Percentiles rank a stretch among this genome's conserved stretches.
phyloP scores from a whole-genome alignment of 768 basidiomycete species.

The Lentinula lateritia region DNA sequence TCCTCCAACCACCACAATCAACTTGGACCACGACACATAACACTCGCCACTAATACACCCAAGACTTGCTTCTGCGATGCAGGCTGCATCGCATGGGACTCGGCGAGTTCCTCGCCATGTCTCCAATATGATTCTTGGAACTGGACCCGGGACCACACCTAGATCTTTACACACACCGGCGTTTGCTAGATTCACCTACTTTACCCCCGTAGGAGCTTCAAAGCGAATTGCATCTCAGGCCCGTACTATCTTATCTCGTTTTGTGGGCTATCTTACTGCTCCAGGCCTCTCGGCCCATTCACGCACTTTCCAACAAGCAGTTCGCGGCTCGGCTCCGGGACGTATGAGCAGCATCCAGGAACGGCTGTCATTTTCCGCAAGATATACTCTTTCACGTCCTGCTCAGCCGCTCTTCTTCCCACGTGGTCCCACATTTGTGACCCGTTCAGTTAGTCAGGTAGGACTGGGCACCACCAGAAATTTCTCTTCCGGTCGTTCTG shows the following conservation, averaged over 20 bases:
- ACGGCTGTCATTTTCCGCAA: conserved; percentile 51
- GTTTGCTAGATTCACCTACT: conserved; percentile 25
- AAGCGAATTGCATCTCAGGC: conserved; percentile 49
- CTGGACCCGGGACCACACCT: conserved; percentile 11
- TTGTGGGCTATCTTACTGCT: conserved; percentile 53
- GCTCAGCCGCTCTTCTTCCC: conserved; percentile 50
- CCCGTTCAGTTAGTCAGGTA: conserved; percentile 53
- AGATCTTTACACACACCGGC: conserved; percentile 44
- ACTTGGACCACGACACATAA: not conserved
- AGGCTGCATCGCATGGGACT: conserved; percentile 39
- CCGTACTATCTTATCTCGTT: conserved; percentile 46
- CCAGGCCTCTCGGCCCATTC: conserved; percentile 40
- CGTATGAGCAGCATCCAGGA: conserved; percentile 43
- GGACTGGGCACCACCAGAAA: conserved; percentile 74
- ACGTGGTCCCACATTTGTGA: conserved; percentile 39
- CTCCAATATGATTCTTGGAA: conserved; percentile 22
- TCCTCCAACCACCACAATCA: not conserved
- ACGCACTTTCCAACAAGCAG: conserved; percentile 19
- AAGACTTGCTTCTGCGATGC: conserved; percentile 23
- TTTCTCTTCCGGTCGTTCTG: conserved; percentile 66
- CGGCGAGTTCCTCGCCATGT: conserved; percentile 36
- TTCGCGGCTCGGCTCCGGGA: conserved; percentile 23
- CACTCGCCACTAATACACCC: not conserved
- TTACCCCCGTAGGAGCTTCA: conserved; percentile 25
- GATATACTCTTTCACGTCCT: conserved; percentile 43